Evolutionary conservation across 768 basidiomycete genomes (phyloP).

Genomic region (Trametes villosa): DNA sequence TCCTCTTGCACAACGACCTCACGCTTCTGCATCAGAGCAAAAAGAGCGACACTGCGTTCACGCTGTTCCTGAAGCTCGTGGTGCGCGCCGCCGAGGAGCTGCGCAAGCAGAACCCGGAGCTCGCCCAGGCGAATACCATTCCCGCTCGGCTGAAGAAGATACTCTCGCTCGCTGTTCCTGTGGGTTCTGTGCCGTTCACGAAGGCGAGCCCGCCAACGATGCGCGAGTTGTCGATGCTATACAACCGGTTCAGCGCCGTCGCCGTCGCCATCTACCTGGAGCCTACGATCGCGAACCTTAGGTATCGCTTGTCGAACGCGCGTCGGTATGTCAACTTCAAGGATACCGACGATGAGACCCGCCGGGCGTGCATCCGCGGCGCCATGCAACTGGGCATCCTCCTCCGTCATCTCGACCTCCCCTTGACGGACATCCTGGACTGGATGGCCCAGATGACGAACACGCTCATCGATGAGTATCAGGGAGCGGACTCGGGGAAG

Average conservation of each 20-base stretch:
- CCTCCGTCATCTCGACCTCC: conserved; percentile 54
- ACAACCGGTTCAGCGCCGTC: conserved; percentile 80
- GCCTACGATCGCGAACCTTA: conserved; percentile 48
- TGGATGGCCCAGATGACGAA: conserved; percentile 70
- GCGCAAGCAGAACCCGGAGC: conserved; percentile 26
- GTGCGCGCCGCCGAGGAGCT: conserved; percentile 58
- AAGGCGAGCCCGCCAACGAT: conserved; percentile 52
- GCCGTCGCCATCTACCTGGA: conserved; percentile 74
- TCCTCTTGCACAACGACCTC: conserved; percentile 62
- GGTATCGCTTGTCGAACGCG: conserved; percentile 64
- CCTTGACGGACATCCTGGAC: conserved; percentile 54
- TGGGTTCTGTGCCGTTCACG: conserved; percentile 69
- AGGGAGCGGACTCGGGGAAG: conserved; percentile 31
- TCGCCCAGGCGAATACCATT: conserved; percentile 27
- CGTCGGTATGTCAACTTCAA: conserved; percentile 69
- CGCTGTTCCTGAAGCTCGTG: conserved; percentile 81
- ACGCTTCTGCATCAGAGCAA: conserved; percentile 54
- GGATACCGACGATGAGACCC: conserved; percentile 63
- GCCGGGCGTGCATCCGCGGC: conserved; percentile 75
- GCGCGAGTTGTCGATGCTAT: conserved; percentile 71
- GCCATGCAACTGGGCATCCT: conserved; percentile 71
- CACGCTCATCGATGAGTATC: conserved; percentile 59
- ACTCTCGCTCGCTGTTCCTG: conserved; percentile 70
- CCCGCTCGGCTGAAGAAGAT: conserved; percentile 63
- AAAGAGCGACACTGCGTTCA: conserved; percentile 69